A percentile compares a stretch with the other conserved stretches of the same genome.
phyloP scores from a whole-genome alignment of 2,329 filamentous ascomycete genomes.

The Magnaporthales sp. region DNA sequence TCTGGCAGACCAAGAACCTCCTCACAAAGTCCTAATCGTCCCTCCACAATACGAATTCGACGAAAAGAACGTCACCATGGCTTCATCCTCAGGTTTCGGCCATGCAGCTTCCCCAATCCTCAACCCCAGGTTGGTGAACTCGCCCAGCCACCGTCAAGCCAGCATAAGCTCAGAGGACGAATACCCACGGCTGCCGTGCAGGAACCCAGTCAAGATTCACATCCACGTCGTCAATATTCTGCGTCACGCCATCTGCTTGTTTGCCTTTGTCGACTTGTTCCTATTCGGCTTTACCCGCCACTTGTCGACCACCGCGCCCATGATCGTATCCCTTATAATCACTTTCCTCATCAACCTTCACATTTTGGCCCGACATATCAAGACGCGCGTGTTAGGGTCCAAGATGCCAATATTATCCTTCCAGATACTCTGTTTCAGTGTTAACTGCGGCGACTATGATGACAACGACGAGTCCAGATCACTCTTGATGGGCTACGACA shows the following conservation, averaged over 20 bases:
- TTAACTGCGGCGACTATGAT: neutral
- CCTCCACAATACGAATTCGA: neutral
- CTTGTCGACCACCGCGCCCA: neutral
- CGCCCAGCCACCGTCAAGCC: neutral
- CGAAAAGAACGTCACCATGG: neutral
- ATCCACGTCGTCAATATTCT: neutral
- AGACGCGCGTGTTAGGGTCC: neutral
- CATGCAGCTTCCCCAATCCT: neutral
- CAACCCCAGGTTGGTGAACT: neutral
- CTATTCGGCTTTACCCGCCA: neutral
- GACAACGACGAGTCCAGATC: neutral
- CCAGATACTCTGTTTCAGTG: neutral
- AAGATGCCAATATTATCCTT: neutral
- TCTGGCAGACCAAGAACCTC: neutral
- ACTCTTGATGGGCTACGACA: neutral
- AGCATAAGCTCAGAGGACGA: neutral
- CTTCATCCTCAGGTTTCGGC: neutral
- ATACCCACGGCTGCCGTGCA: neutral
- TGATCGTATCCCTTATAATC: neutral
- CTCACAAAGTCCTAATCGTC: neutral
- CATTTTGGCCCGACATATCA: neutral
- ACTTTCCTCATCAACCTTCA: constrained; percentile 4
- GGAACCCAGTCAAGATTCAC: neutral
- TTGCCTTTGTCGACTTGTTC: neutral
- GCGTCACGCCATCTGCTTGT: neutral